A percentile compares a stretch with the other conserved stretches of the same genome.
Conservation (phyloP, 2,329 filamentous ascomycete genomes). For the Penicillium sp. region DNA sequence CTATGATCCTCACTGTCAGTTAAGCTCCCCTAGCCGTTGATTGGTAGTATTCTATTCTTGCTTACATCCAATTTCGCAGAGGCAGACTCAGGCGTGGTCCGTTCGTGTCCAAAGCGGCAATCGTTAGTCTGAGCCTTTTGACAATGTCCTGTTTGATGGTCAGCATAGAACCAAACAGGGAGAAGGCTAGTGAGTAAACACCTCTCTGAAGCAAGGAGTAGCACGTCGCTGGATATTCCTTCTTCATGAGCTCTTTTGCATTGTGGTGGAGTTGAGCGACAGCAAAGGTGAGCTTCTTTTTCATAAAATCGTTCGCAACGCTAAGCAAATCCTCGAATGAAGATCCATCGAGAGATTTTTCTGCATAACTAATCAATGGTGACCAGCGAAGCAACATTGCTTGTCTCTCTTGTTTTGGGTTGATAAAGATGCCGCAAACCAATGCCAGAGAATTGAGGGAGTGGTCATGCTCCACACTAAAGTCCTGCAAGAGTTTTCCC, state of each 20-base stretch:
- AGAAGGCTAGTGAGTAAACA: not conserved
- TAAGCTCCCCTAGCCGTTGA: not conserved
- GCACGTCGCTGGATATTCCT: slow-evolving; percentile 1
- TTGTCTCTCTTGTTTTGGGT: slow-evolving; percentile 1
- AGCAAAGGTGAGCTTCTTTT: not conserved
- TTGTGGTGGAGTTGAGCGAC: not conserved
- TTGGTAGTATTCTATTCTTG: not conserved
- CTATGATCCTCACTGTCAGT: not conserved
- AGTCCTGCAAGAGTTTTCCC: not conserved
- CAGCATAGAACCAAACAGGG: not conserved
- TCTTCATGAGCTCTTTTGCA: not conserved
- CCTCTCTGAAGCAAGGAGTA: slow-evolving; percentile 1
- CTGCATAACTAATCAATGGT: not conserved
- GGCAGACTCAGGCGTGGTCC: not conserved
- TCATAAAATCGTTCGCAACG: slow-evolving; percentile 1
- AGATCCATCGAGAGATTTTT: not conserved
- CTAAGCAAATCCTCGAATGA: not conserved
- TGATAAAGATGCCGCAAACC: slow-evolving; percentile 7
- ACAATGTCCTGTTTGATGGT: slow-evolving; percentile 2
- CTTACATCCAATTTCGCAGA: slow-evolving; percentile 2
- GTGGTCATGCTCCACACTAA: not conserved
- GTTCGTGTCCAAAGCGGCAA: slow-evolving; percentile 5
- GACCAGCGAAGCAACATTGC: slow-evolving; percentile 10
- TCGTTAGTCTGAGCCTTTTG: not conserved
- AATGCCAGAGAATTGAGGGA: not conserved